Evolutionary conservation across 768 basidiomycete species (phyloP).

Genomic region (Pholiota conissans): DNA sequence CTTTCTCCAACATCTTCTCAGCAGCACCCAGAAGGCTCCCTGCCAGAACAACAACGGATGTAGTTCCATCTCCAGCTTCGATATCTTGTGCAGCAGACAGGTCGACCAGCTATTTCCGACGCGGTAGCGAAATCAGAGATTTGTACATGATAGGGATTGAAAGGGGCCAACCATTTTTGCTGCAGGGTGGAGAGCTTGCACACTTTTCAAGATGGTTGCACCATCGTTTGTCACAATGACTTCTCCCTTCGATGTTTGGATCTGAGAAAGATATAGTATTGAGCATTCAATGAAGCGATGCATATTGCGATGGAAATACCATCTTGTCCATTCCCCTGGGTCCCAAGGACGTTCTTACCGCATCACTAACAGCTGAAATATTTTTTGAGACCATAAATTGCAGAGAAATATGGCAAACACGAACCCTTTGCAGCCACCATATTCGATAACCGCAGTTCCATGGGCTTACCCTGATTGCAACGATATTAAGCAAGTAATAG

Average conservation of each 20-base stretch:
- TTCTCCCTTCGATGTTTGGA: conserved; percentile 94
- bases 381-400: conserved; percentile 12
- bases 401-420: conserved; percentile 12
- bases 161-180: conserved; percentile 84
- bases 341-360: conserved; percentile 93
- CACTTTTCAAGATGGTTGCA: conserved; percentile 93
- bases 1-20: conserved; percentile 94
- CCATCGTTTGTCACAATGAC: conserved; percentile 99
- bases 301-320: conserved; percentile 46
- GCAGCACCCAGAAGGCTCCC: conserved; percentile 92
- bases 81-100: conserved; percentile 97
- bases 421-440: conserved; percentile 97
- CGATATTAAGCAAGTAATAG: conserved; percentile 22
- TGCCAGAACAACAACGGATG: conserved; percentile 94
- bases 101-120: conserved; percentile 78
- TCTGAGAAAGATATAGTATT: conserved; percentile 45
- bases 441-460: conserved; percentile 96
- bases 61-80: conserved; percentile 98
- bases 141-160: not conserved
- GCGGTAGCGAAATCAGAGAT: conserved; percentile 9
- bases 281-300: conserved; percentile 7
- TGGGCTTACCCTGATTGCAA: conserved; percentile 82
- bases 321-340: conserved; percentile 99
- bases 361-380: conserved; percentile 87
- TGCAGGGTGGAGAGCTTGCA: conserved; percentile 95